Evolutionary conservation across 805 yeast genomes (phyloP).

Genomic region (Myxozyma melibiosi): DNA sequence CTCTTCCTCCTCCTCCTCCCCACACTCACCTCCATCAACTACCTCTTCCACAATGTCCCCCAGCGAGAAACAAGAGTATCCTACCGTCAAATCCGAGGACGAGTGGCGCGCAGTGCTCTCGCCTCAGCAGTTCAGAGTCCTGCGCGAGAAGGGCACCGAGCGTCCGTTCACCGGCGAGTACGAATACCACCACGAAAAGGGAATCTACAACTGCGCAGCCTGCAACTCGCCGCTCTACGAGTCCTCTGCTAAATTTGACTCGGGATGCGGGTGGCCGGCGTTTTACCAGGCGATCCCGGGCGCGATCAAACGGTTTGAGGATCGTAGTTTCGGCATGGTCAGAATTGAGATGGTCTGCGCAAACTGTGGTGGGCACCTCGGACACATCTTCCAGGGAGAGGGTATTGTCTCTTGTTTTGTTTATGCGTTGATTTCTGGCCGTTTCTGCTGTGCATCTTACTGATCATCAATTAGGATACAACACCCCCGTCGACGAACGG

Average conservation of each 20-base stretch:
- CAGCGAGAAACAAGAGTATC: too few relatives aligned
- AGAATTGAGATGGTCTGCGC: conserved; percentile 89
- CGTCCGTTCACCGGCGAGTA: conserved; percentile 67
- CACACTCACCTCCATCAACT: neutral
- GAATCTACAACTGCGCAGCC: conserved; percentile 82
- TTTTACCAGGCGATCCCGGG: conserved; percentile 89
- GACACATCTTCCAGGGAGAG: conserved; percentile 93
- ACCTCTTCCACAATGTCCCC: too few relatives aligned
- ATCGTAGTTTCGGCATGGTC: conserved; percentile 69
- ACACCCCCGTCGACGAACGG: conserved; percentile 84
- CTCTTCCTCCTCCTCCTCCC: neutral
- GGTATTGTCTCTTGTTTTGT: conserved; percentile 41
- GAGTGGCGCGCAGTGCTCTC: conserved; percentile 82
- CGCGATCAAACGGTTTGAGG: conserved; percentile 63
- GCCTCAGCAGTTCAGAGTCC: conserved; percentile 75
- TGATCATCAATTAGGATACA: too few relatives aligned
- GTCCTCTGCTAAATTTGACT: conserved; percentile 77
- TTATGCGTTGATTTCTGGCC: neutral
- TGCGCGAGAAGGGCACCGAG: conserved; percentile 76
- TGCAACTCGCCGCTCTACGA: conserved; percentile 79
- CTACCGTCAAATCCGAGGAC: conserved; percentile 31
- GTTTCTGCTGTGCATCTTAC: neutral
- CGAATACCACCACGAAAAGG: conserved; percentile 49
- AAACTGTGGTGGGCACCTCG: conserved; percentile 90
- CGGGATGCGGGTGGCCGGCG: conserved; percentile 99